A percentile compares a stretch with the other conserved stretches of the same genome.
These are phyloP conservation scores for Phoma sp. DNA, from an alignment of 2,329 filamentous ascomycete genomes.

Conservation along the genomic window DNA sequence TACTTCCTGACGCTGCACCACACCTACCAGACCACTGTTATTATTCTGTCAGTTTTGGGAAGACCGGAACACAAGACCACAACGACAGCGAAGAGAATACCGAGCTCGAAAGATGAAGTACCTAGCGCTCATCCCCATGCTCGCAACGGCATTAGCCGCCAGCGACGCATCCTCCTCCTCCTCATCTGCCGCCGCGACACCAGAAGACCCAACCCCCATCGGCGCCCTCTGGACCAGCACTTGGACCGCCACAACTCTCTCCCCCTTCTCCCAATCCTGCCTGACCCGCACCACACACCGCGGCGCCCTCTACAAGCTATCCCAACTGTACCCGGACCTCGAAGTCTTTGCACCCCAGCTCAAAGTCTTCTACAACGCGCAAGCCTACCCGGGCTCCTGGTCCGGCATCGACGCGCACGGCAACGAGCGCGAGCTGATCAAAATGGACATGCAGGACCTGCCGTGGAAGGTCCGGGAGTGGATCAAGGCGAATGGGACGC, in stretches of 20 bases:
- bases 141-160: conserved; percentile 25
- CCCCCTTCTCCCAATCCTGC: conserved; percentile 34
- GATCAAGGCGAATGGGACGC: conserved; percentile 55
- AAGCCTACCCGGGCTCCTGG: conserved; percentile 59
- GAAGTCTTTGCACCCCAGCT: conserved; percentile 40
- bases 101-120: conserved; percentile 29
- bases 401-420: conserved; percentile 60
- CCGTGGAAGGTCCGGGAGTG: conserved; percentile 54
- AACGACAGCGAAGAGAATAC: too few relatives aligned
- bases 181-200: conserved; percentile 4
- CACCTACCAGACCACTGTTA: too few relatives aligned
- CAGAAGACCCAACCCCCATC: conserved; percentile 35
- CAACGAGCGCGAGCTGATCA: conserved; percentile 56
- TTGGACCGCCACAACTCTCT: conserved; percentile 34
- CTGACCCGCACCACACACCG: conserved; percentile 24
- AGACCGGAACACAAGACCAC: too few relatives aligned
- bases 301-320: conserved; percentile 40
- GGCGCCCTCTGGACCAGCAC: conserved; percentile 41
- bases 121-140: conserved; percentile 28
- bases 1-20: too few relatives aligned
- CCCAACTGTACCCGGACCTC: conserved; percentile 42
- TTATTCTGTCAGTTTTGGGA: too few relatives aligned
- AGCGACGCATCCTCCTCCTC: conserved; percentile 19
- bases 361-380: conserved; percentile 47
- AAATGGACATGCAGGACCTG: conserved; percentile 56